Base-by-base conservation (phyloP, 495 filamentous ascomycete species). In the Penicillium atrosanguineum region DNA sequence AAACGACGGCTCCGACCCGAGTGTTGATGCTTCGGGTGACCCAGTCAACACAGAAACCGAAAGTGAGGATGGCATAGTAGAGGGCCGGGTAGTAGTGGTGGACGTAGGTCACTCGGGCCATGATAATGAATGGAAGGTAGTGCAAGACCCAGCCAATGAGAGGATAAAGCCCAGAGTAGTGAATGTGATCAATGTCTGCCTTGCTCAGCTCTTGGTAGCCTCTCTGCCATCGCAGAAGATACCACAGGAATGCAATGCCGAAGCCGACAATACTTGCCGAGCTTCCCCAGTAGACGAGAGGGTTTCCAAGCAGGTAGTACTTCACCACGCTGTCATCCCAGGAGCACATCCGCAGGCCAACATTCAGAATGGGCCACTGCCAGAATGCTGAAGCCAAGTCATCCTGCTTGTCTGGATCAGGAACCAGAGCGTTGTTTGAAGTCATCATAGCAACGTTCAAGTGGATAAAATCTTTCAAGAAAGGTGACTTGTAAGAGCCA, bases 391-490 rank as follows among this genome's bases (percentile, higher is more conserved):
- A 97, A 40, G 94, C 95, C 26, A 98, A 80, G 67, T 98, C 94
- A 66, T 98, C 94, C 72, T 97, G 94, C 80, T 98, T 98, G 70
- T 98, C 94, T 4, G 94, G 95, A 64, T 98, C 95, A 11, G 94
- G 94, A 40, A 98, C 92, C 19, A 98, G 83, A 37, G 94, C 94
- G 68, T 98, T 98, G 77, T 98, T 98, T 14, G 95, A 97, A 16
- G 94, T 98, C 95, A 97, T 97, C 94, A 98, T 98, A 48, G 95
- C 94, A 52, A 98, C 94, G 70, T 98, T 98, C 44, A 98, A 68
- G 68, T 98, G 94, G 61, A 98, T 83, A 69, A 98, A 98, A 72
- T 97, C 95, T 64, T 90, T 90, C 52, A 95, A 70, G 78, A 98
- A 98, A 1, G 95, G 93, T 0, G 93, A 97, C 74, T 89, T 95